A percentile compares a stretch with the other conserved stretches of the same genome.
These are phyloP conservation scores for Collybia mongolica DNA, from an alignment of 768 basidiomycete species.

Conservation along the genomic window DNA sequence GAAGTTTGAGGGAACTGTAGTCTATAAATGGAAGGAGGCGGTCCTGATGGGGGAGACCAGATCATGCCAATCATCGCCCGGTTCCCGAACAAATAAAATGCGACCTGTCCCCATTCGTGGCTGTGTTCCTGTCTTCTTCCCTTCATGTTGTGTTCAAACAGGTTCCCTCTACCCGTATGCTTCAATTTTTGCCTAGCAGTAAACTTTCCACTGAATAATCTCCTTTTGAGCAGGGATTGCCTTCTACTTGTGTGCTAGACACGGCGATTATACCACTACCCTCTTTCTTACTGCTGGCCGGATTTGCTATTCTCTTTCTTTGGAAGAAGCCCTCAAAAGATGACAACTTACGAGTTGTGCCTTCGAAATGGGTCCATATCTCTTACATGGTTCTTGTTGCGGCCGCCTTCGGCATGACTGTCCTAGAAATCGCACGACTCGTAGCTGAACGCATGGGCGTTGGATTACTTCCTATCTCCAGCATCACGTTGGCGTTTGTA, in stretches of 20 bases:
- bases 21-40: too few species aligned
- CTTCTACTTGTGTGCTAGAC: slow-evolving; percentile 29
- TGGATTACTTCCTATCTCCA: slow-evolving; percentile 24
- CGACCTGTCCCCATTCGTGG: too few species aligned
- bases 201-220: slow-evolving; percentile 11
- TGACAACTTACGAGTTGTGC: not conserved
- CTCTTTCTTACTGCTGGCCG: slow-evolving; percentile 20
- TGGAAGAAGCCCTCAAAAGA: not conserved
- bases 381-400: slow-evolving; percentile 22
- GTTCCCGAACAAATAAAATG: too few species aligned
- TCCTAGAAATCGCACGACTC: slow-evolving; percentile 26
- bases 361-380: slow-evolving; percentile 20
- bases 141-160: not conserved
- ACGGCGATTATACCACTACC: slow-evolving; percentile 24
- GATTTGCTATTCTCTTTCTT: slow-evolving; percentile 8
- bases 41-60: too few species aligned
- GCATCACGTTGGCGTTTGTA: slow-evolving; percentile 15
- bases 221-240: slow-evolving; percentile 21
- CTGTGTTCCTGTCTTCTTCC: not conserved
- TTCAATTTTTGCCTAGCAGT: slow-evolving; percentile 14
- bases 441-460: slow-evolving; percentile 23
- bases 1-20: too few species aligned
- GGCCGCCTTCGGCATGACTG: slow-evolving; percentile 23
- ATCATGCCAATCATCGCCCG: too few species aligned
- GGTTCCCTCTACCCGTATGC: slow-evolving; percentile 12